A percentile compares a stretch with the other conserved stretches of the same genome.
Evolutionary conservation across 2,329 filamentous ascomycete species (phyloP).

Genomic region (Phyllosticta citrichinensis): DNA sequence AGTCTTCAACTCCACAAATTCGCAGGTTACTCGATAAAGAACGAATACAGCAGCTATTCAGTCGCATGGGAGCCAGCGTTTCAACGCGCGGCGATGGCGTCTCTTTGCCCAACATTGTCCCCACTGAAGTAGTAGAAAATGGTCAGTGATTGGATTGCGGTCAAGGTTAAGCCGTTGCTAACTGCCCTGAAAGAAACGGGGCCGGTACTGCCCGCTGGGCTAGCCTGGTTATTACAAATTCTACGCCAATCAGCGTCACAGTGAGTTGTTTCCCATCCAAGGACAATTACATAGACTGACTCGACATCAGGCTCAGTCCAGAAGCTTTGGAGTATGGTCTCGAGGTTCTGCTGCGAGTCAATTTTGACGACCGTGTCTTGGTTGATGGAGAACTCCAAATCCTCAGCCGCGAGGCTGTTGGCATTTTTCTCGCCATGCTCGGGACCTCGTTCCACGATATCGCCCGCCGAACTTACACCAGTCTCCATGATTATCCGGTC

Average conservation of each 20-base stretch:
- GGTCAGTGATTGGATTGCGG: neutral
- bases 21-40: neutral
- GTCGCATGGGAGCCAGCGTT: neutral
- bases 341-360: conserved; percentile 7
- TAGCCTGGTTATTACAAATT: conserved; percentile 17
- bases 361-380: conserved; percentile 9
- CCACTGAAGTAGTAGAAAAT: neutral
- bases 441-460: conserved; percentile 24
- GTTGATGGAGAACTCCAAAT: neutral
- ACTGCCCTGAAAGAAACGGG: conserved; percentile 2
- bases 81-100: neutral
- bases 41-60: neutral
- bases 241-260: conserved; percentile 18
- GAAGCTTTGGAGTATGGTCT: neutral
- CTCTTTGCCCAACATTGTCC: neutral
- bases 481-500: conserved; percentile 26
- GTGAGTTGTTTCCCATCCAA: conserved; percentile 13
- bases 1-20: conserved; percentile 2
- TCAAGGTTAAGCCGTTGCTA: neutral
- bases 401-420: neutral
- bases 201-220: conserved; percentile 14
- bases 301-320: neutral
- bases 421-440: conserved; percentile 12
- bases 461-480: conserved; percentile 14
- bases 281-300: neutral